These are phyloP conservation scores for Aspergillus egyptiacus DNA, from an alignment of 495 filamentous ascomycete species.

Conservation along the genomic window DNA sequence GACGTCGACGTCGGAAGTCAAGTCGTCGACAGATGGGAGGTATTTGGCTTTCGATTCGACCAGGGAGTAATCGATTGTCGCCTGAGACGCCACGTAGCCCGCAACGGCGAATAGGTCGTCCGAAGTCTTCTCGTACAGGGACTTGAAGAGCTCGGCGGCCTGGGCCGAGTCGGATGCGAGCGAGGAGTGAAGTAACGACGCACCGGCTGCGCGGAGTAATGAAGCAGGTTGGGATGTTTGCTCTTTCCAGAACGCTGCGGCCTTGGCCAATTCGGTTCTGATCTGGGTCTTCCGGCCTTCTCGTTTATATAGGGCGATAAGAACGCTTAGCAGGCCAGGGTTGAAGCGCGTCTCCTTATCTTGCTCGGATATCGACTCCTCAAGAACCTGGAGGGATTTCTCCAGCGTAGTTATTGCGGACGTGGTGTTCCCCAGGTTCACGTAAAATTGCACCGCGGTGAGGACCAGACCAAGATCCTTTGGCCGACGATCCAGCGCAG, in stretches of 20 bases:
- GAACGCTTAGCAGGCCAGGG: conserved; percentile 78
- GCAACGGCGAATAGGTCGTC: conserved; percentile 62
- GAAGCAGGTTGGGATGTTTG: conserved; percentile 46
- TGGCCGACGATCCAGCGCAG: conserved; percentile 69
- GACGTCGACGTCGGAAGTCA: conserved; percentile 63
- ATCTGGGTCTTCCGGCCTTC: conserved; percentile 73
- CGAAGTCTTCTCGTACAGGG: conserved; percentile 56
- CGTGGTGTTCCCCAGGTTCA: conserved; percentile 65
- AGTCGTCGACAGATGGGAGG: conserved; percentile 59
- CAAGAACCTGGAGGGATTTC: conserved; percentile 64
- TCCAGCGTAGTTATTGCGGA: conserved; percentile 74
- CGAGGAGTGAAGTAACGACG: conserved; percentile 69
- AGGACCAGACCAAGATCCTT: conserved; percentile 79
- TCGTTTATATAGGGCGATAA: conserved; percentile 72
- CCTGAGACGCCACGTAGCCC: conserved; percentile 78
- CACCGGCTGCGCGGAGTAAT: conserved; percentile 73
- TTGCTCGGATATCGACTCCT: conserved; percentile 53
- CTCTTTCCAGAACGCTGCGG: conserved; percentile 72
- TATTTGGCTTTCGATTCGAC: conserved; percentile 53
- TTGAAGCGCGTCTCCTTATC: conserved; percentile 69
- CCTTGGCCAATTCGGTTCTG: conserved; percentile 66
- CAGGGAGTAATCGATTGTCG: conserved; percentile 57
- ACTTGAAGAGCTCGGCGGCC: conserved; percentile 70
- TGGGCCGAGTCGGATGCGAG: conserved; percentile 56
- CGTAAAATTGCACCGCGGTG: conserved; percentile 78